Evolutionary conservation across 2,329 filamentous ascomycete species (phyloP).

Genomic region (Phyllosticta citribraziliensis): DNA sequence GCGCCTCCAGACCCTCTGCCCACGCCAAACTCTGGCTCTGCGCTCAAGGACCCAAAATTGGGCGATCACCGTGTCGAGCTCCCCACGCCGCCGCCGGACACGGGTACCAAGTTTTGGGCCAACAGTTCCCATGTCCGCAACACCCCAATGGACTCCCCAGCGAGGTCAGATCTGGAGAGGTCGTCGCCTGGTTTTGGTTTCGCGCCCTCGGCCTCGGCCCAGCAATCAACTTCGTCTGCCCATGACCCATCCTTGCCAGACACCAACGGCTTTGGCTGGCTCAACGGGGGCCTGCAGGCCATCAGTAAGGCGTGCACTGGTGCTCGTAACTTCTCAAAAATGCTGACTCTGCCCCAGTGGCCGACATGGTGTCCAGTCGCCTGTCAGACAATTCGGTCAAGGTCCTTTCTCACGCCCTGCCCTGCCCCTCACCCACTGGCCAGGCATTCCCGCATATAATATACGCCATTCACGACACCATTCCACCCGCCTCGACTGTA

Average conservation of each 20-base stretch:
- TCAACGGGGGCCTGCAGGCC: slow-evolving; percentile 20
- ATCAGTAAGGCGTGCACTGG: slow-evolving; percentile 20
- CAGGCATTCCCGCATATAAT: slow-evolving; percentile 48
- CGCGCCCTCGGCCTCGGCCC: slow-evolving; percentile 6
- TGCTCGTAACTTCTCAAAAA: background rate
- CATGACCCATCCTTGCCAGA: background rate
- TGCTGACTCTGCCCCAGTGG: slow-evolving; percentile 17
- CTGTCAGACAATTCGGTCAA: slow-evolving; percentile 36
- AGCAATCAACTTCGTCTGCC: background rate
- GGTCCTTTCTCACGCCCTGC: slow-evolving; percentile 51
- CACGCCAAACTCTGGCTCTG: background rate
- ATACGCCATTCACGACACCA: slow-evolving; percentile 43
- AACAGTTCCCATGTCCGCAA: slow-evolving; percentile 26
- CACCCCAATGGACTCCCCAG: slow-evolving; percentile 30
- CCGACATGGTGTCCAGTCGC: slow-evolving; percentile 23
- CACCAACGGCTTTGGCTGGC: slow-evolving; percentile 20
- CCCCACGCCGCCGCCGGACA: slow-evolving; percentile 37
- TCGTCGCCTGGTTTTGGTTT: slow-evolving; percentile 12
- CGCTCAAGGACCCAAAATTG: background rate
- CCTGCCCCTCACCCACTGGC: slow-evolving; percentile 41
- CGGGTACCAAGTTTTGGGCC: slow-evolving; percentile 31
- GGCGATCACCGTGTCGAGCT: slow-evolving; percentile 27
- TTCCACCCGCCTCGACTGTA: slow-evolving; percentile 40
- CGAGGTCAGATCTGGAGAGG: slow-evolving; percentile 26
- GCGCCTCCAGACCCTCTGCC: slow-evolving; percentile 1